These are phyloP conservation scores for Metarhizium robertsii DNA, from an alignment of 2,329 filamentous ascomycete genomes.

Conservation along the genomic window DNA sequence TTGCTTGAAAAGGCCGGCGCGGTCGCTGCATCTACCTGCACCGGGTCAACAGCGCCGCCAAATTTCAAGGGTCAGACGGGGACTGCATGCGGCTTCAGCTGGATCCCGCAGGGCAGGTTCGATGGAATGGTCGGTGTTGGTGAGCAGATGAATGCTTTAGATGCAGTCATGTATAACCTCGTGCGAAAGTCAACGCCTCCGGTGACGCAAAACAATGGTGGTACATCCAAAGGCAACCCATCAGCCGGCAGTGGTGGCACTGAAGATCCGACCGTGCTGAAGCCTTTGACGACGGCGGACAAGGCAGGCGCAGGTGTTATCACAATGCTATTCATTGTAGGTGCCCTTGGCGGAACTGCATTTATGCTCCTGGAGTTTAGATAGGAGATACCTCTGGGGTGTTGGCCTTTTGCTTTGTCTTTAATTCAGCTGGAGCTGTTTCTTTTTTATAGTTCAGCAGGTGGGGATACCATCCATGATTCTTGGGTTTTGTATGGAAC, in stretches of 20 bases:
- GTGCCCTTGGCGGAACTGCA: constrained; percentile 38
- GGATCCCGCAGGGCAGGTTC: constrained; percentile 43
- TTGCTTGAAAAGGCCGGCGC: constrained; percentile 41
- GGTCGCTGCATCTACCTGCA: constrained; percentile 43
- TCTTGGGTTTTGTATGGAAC: not conserved
- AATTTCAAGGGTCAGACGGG: constrained; percentile 43
- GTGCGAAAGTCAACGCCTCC: constrained; percentile 33
- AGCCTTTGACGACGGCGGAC: constrained; percentile 38
- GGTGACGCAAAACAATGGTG: constrained; percentile 45
- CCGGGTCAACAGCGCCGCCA: constrained; percentile 29
- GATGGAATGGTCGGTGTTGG: constrained; percentile 56
- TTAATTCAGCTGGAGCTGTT: not conserved
- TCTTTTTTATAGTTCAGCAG: not conserved
- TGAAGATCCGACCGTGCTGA: constrained; percentile 16
- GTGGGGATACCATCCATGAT: not conserved
- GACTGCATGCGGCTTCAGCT: constrained; percentile 59
- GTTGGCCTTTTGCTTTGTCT: not conserved
- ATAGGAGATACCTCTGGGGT: not conserved
- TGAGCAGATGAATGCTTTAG: constrained; percentile 59
- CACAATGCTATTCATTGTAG: constrained; percentile 39
- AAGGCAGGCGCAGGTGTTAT: constrained; percentile 46
- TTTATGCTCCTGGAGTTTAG: constrained; percentile 33
- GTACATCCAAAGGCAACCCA: constrained; percentile 45
- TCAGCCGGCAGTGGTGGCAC: constrained; percentile 17
- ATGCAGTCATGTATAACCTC: constrained; percentile 53